These are phyloP conservation scores for Eragrostis curvula DNA, from an alignment of 176 grass and related monocot species.

Conservation along the genomic window DNA sequence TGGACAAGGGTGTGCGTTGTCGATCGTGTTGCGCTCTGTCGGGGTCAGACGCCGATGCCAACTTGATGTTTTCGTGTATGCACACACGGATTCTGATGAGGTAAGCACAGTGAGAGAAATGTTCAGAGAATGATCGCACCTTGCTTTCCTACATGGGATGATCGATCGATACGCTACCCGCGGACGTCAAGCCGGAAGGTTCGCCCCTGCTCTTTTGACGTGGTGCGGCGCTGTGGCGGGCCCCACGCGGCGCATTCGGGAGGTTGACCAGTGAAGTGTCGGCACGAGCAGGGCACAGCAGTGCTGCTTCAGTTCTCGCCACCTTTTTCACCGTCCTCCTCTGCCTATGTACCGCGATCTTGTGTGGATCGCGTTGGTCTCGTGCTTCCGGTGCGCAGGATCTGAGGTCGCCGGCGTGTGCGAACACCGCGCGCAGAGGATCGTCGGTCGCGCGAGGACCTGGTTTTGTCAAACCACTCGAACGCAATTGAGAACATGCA, in stretches of 20 bases:
- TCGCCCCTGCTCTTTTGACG: background rate
- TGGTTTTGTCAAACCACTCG: constrained; percentile 34
- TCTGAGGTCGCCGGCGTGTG: background rate
- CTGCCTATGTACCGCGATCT: background rate
- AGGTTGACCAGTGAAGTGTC: constrained; percentile 41
- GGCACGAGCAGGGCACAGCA: constrained; percentile 14
- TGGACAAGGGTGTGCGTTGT: constrained; percentile 12
- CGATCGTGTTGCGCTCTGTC: constrained; percentile 1
- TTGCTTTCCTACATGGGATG: constrained; percentile 32
- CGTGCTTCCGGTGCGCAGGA: background rate
- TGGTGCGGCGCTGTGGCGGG: background rate
- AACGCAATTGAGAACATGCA: background rate
- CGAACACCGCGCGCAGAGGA: background rate
- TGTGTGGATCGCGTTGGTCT: background rate
- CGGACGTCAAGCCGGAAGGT: constrained; percentile 34
- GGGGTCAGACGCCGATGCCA: background rate
- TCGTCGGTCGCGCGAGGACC: background rate
- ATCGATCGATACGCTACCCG: constrained; percentile 11
- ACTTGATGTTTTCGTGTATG: background rate
- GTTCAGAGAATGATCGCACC: background rate
- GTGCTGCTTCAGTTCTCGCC: background rate
- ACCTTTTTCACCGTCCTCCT: background rate
- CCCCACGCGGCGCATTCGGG: background rate
- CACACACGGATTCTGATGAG: background rate
- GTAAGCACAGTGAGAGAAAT: background rate